Base-by-base conservation (phyloP, 2,329 filamentous ascomycete species). In the Botrytis deweyae region DNA sequence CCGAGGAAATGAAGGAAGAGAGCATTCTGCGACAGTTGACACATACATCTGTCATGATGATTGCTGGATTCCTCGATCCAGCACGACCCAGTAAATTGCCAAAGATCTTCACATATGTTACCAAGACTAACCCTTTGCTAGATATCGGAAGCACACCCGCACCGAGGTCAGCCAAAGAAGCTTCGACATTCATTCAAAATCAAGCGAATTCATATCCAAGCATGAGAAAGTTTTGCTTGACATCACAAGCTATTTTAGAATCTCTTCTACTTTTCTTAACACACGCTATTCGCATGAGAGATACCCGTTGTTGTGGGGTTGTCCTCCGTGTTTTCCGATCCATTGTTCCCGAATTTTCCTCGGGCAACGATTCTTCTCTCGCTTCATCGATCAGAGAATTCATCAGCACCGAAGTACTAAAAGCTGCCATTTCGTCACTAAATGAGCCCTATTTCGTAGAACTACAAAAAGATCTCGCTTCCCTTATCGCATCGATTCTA, bases 401-500 rank as follows among this genome's bases (percentile, higher is more conserved):
- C 82, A 95, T 98, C 80, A 94, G 91, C 70, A 90, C 90, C 8
- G 93, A 97, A 77, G 93, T 98, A 3, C 88, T 99, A 68, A 93
- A 95, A 84, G 94, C 94, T 0, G 95, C 93, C 79, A 93, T 98
- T 81, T 93, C 91, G 2, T 97, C 93, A 2, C 89, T 99, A 69
- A 93, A 98, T 83, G 96, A 99, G 78, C 91, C 94, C 0, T 98
- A 98, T 82, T 99, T 98, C 82, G 95, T 98, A 49, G 96, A 99
- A 78, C 89, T 97, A 76, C 96, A 99, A 80, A 95, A 95, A 81
- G 95, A 99, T 70, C 87, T 99, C 36, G 95, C 94, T 0, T 89
- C 91, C 36, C 86, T 98, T 55, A 97, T 99, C 75, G 95, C 95
- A 0, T 89, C 91, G 6, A 96, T 98, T 75, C 87, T 97, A 78